These are phyloP conservation scores for Trichocladium antarcticum DNA, from an alignment of 495 filamentous ascomycete species.

Conservation along the genomic window DNA sequence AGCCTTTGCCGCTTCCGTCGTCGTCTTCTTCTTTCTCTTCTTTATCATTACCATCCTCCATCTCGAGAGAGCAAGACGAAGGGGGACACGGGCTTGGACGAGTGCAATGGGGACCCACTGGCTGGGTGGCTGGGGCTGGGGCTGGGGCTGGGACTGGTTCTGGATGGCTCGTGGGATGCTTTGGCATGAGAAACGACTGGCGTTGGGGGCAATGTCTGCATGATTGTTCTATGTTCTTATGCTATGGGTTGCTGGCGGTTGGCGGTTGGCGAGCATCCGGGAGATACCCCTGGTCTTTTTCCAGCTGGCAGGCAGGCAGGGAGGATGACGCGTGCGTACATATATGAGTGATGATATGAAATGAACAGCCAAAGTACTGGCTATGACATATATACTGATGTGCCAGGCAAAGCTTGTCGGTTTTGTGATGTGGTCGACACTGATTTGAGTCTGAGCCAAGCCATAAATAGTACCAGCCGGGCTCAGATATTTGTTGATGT, in stretches of 20 bases:
- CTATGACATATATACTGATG: too few species aligned
- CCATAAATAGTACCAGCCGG: too few species aligned
- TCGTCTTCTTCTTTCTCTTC: neutral
- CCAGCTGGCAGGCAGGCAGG: neutral
- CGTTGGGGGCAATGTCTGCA: neutral
- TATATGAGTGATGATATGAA: neutral
- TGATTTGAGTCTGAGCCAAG: too few species aligned
- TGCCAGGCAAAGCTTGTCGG: too few species aligned
- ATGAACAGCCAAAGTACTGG: neutral
- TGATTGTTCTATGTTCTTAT: neutral
- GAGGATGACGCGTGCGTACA: neutral
- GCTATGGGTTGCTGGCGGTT: neutral
- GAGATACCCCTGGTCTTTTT: conserved; percentile 3
- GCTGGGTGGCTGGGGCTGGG: neutral
- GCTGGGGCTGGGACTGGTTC: too few species aligned
- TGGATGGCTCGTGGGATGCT: too few species aligned
- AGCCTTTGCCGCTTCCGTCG: neutral
- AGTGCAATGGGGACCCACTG: neutral
- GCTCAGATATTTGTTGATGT: too few species aligned
- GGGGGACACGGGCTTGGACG: neutral
- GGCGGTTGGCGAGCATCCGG: neutral
- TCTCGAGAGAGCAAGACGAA: neutral
- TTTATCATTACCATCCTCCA: neutral
- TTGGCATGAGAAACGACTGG: neutral
- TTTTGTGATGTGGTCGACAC: too few species aligned